Evolutionary conservation across 345 rosid genomes (phyloP).

Genomic region (Camelina sativa): DNA sequence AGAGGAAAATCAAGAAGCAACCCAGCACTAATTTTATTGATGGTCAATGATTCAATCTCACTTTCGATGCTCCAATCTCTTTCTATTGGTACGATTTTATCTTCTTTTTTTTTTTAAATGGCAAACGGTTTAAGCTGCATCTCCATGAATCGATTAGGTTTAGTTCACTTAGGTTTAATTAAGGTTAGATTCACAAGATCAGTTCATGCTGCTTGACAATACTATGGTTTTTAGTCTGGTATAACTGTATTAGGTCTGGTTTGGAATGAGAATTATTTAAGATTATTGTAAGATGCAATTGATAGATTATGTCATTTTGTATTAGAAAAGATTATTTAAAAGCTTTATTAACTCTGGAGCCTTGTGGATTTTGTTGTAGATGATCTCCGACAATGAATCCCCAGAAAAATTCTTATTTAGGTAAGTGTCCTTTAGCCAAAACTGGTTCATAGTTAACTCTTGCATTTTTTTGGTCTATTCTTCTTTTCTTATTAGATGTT

Average conservation of each 20-base stretch:
- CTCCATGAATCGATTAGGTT: too few species aligned
- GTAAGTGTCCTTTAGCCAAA: slow-evolving; percentile 18
- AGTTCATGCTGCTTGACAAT: slow-evolving; percentile 9
- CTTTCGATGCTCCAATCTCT: too few species aligned
- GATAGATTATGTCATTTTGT: slow-evolving; percentile 4
- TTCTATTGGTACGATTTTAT: too few species aligned
- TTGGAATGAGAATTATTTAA: background rate
- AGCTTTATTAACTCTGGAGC: background rate
- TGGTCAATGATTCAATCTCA: too few species aligned
- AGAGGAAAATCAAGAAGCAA: too few species aligned
- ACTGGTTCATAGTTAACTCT: background rate
- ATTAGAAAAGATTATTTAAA: background rate
- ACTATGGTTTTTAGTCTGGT: slow-evolving; percentile 25
- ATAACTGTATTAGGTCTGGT: background rate
- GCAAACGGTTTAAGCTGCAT: background rate
- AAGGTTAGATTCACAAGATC: background rate
- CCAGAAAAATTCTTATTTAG: slow-evolving; percentile 39
- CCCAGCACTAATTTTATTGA: too few species aligned
- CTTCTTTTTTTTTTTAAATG: too few species aligned
- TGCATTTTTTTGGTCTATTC: slow-evolving; percentile 12
- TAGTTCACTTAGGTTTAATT: background rate
- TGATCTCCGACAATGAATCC: slow-evolving; percentile 77
- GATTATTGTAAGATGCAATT: slow-evolving; percentile 3
- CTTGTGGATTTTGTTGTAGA: slow-evolving; percentile 46
- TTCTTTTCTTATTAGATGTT: slow-evolving; percentile 24